phyloP scores from a whole-genome alignment of 805 yeast species.

The Nakazawaea sp. region DNA sequence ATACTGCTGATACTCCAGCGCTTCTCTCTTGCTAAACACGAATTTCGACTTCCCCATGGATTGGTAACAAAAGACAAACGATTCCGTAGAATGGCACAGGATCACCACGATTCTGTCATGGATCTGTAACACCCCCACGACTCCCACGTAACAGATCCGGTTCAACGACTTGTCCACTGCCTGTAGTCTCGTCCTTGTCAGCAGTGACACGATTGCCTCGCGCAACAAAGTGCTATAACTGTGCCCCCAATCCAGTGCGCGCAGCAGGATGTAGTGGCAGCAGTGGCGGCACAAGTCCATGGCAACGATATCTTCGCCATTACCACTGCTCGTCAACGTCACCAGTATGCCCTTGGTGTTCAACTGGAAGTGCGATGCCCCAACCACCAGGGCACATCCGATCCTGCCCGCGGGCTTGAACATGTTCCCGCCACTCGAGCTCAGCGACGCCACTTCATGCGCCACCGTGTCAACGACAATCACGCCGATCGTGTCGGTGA shows the following conservation, averaged over 20 bases:
- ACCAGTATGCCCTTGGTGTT: slow-evolving; percentile 18
- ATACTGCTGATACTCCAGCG: too few relatives aligned
- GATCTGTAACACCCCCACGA: slow-evolving; percentile 14
- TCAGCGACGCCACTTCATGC: slow-evolving; percentile 19
- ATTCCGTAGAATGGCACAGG: slow-evolving; percentile 21
- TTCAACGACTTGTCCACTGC: slow-evolving; percentile 13
- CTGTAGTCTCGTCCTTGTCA: slow-evolving; percentile 13
- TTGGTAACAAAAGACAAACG: too few relatives aligned
- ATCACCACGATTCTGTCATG: slow-evolving; percentile 9
- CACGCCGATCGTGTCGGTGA: not conserved
- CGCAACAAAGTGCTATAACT: slow-evolving; percentile 16
- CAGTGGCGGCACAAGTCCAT: slow-evolving; percentile 32
- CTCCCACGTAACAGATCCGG: slow-evolving; percentile 18
- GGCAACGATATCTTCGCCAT: slow-evolving; percentile 47
- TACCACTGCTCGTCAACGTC: slow-evolving; percentile 39
- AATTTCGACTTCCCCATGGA: too few relatives aligned
- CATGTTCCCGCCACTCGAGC: slow-evolving; percentile 51
- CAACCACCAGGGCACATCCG: slow-evolving; percentile 48
- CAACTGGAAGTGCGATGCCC: slow-evolving; percentile 32
- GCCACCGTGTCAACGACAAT: slow-evolving; percentile 18
- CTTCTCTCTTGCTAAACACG: too few relatives aligned
- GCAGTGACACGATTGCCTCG: slow-evolving; percentile 12
- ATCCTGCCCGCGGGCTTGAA: slow-evolving; percentile 42
- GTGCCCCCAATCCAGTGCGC: slow-evolving; percentile 11
- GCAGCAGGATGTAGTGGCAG: slow-evolving; percentile 14